These are phyloP conservation scores for Priceomyces melissophilus DNA, from an alignment of 805 yeast species.

Conservation along the genomic window DNA sequence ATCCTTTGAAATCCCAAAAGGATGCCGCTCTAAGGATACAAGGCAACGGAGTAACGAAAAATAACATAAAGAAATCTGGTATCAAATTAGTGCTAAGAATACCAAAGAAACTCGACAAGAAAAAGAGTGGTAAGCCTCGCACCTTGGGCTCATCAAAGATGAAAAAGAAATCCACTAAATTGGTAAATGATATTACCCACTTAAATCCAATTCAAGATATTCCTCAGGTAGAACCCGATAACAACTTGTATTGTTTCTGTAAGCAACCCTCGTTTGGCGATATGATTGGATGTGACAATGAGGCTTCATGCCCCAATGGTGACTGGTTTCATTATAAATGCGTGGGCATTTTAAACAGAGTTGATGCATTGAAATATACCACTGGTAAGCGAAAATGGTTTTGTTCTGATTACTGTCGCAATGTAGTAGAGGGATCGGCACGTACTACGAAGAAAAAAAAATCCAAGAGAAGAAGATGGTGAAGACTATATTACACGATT, in stretches of 20 bases:
- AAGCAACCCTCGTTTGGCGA: constrained; percentile 92
- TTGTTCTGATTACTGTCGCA: constrained; percentile 33
- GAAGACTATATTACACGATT: constrained; percentile 1
- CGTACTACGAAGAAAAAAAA: constrained; percentile 10
- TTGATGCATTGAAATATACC: constrained; percentile 33
- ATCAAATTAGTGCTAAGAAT: constrained; percentile 9
- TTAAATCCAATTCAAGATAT: neutral
- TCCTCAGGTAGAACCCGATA: constrained; percentile 16
- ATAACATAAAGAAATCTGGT: constrained; percentile 3
- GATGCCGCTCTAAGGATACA: constrained; percentile 37
- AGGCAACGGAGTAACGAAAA: constrained; percentile 6
- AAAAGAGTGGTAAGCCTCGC: neutral
- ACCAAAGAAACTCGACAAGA: constrained; percentile 2
- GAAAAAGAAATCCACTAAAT: constrained; percentile 8
- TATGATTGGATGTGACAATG: constrained; percentile 94
- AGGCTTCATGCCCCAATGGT: constrained; percentile 37
- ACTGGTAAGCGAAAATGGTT: constrained; percentile 38
- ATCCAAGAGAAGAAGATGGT: constrained; percentile 13
- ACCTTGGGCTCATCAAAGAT: neutral
- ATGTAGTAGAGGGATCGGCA: constrained; percentile 9
- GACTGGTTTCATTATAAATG: constrained; percentile 48
- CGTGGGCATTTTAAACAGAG: constrained; percentile 37
- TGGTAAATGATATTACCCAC: constrained; percentile 1
- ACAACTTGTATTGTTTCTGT: constrained; percentile 73
- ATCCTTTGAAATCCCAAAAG: constrained; percentile 35